Conservation (phyloP, 2,329 filamentous ascomycete genomes). For the Exophiala phaeomuriformis region DNA sequence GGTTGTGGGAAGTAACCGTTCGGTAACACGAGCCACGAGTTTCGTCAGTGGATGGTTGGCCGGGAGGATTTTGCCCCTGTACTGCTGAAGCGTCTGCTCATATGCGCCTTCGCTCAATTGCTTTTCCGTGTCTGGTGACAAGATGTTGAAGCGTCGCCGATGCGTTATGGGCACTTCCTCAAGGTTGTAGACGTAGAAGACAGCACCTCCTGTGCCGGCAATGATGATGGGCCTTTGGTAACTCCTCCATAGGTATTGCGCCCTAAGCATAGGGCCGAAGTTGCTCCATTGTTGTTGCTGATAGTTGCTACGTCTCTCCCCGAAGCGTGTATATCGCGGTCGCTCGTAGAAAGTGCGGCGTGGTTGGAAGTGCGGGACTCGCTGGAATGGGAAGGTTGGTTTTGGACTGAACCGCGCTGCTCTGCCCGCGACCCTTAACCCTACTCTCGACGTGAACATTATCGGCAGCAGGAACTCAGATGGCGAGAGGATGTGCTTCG, state of each 20-base stretch:
- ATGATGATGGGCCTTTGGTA: conserved; percentile 20
- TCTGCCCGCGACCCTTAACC: conserved; percentile 8
- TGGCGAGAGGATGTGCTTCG: neutral
- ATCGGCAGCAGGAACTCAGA: neutral
- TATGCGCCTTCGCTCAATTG: conserved; percentile 40
- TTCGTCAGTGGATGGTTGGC: conserved; percentile 43
- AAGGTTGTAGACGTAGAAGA: conserved; percentile 49
- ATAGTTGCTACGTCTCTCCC: conserved; percentile 2
- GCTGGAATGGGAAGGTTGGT: neutral
- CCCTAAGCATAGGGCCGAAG: conserved; percentile 23
- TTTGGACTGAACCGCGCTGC: conserved; percentile 2
- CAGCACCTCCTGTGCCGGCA: conserved; percentile 37
- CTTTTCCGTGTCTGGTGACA: conserved; percentile 42
- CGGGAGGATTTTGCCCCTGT: conserved; percentile 43
- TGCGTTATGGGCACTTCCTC: conserved; percentile 49
- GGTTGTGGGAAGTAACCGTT: conserved; percentile 49
- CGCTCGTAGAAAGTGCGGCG: conserved; percentile 3
- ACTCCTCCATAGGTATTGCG: conserved; percentile 25
- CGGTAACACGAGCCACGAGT: conserved; percentile 47
- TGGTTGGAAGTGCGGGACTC: conserved; percentile 7
- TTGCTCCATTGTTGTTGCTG: conserved; percentile 20
- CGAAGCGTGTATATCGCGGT: conserved; percentile 21
- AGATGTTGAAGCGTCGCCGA: conserved; percentile 52
- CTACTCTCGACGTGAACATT: conserved; percentile 16
- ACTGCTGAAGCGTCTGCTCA: conserved; percentile 42